Base-by-base conservation (phyloP, 805 yeast species). In the Candida nonsorbophila region DNA sequence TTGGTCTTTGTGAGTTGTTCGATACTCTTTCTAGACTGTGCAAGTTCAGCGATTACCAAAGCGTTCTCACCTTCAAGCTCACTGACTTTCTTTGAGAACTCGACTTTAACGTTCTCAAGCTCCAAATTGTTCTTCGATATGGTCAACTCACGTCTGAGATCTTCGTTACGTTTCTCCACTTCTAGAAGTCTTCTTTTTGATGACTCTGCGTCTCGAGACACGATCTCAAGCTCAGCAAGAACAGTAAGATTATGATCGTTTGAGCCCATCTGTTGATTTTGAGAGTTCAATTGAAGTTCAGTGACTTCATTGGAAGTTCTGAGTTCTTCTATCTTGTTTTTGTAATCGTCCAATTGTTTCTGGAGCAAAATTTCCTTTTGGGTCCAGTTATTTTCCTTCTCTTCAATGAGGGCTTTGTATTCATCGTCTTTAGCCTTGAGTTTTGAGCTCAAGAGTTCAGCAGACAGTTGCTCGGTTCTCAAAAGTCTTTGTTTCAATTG, bases 121-220 rank as follows among this genome's bases (percentile, higher is more conserved):
- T 71, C 47, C 45, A 62, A 40, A 55, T 74, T 66, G 30, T 71
- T 67, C 21, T 72, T 72, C 3, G 75, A 66, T 25, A 63, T 54
- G 23, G 81, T 72, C 29, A 87, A 52, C 32, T 82, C 82, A 11
- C 76, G 65, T 34, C 85, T 72, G 30, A 87, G 62, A 28, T 79
- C 79, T 45, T 83, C 84, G 45, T 86, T 88, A 35, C 95, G 67
- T 37, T 72, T 72, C 50, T 86, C 94, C 30, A 87, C 68, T 44
- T 81, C 86, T 28, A 74, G 50, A 1, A 77, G 71, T 33, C 92
- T 69, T 30, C 74, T 58, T 42, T 84, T 83, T 24, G 84, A 72
- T 16, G 75, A 54, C 45, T 84, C 92, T 4, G 82, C 71, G 43
- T 88, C 96, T 35, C 84, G 71, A 1, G 79, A 69, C n/a, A 84